Base-by-base conservation (phyloP, 495 filamentous ascomycete species). In the Hypoxylon crocopeplum region DNA sequence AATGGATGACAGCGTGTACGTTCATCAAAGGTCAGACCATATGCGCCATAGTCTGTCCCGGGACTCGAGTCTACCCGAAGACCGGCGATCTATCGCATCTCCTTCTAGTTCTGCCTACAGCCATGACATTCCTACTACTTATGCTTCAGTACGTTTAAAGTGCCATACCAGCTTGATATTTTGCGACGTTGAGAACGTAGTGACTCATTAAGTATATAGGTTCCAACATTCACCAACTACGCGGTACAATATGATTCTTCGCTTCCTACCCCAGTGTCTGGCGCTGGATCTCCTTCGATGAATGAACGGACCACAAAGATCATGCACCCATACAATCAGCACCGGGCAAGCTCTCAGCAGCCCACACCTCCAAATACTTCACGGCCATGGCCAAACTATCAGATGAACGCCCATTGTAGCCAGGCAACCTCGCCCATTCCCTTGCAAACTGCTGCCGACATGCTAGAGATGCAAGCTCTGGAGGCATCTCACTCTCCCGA, bases 181-280 rank as follows among this genome's bases (percentile, higher is more conserved):
- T 7, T 44, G 27, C 51, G 22, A 49, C 13, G 25, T 37, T 11
- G 17, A 51, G 47, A 13, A 24, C 32, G n/a, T 39, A 20, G 29
- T 50, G n/a, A 36, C 61, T 70, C 20, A 68, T 60, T 16, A 20
- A 41, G 7, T 51, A 16, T 41, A 11, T 59, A 74, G 56, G 71
- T 79, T 10, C 69, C 78, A 29, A 73, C 75, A 6, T 81, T 77
- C 53, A 77, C 68, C 61, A 61, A 46, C 40, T 75, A 77, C 29
- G 70, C 78, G 15, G 73, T 70, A 2, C 51, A 70, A 27, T 70
- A 72, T 56, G 78, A 81, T 49, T 59, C 72, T 29, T 70, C 71
- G n/a, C 71, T 81, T 37, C 67, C 78, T 15, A 81, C 78, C 5
- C 78, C 78, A 3, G 72, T 76, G 0, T 81, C 78, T 40, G 66